These are phyloP conservation scores for Fusarium continuum DNA, from an alignment of 2,329 filamentous ascomycete genomes.

Conservation along the genomic window DNA sequence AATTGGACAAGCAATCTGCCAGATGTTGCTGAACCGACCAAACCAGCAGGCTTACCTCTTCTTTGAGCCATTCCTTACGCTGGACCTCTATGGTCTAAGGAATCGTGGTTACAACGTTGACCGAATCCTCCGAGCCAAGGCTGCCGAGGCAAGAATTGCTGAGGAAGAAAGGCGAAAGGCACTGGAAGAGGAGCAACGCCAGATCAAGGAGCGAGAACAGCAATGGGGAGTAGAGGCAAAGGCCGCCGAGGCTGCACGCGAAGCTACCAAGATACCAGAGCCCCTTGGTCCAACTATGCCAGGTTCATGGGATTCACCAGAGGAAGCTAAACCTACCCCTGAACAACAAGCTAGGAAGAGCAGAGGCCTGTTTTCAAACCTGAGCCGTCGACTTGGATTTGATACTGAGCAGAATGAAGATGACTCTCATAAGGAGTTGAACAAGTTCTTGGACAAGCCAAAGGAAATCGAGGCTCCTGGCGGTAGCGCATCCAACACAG, in stretches of 20 bases:
- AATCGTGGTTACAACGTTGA: constrained; percentile 96
- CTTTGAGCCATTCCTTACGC: constrained; percentile 88
- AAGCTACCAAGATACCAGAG: constrained; percentile 54
- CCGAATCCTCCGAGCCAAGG: constrained; percentile 87
- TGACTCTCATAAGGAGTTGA: constrained; percentile 53
- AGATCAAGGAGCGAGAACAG: constrained; percentile 65
- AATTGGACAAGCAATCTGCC: constrained; percentile 86
- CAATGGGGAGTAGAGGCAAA: constrained; percentile 53
- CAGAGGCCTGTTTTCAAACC: constrained; percentile 72
- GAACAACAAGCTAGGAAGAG: constrained; percentile 52
- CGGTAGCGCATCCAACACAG: constrained; percentile 18
- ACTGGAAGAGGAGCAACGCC: constrained; percentile 75
- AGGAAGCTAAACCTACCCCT: constrained; percentile 51
- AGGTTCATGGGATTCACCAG: constrained; percentile 77
- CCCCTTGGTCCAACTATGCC: constrained; percentile 67
- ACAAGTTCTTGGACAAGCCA: constrained; percentile 55
- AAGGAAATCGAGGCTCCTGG: constrained; percentile 32
- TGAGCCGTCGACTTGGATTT: constrained; percentile 74
- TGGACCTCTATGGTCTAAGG: constrained; percentile 82
- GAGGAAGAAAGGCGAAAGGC: constrained; percentile 82
- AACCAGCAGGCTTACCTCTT: constrained; percentile 90
- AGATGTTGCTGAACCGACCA: constrained; percentile 80
- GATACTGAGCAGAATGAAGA: constrained; percentile 60
- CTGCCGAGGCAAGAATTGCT: constrained; percentile 85
- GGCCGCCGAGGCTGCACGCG: constrained; percentile 51